Base-by-base conservation (phyloP, 2,329 filamentous ascomycete species). In the Ophiostoma quercus region DNA sequence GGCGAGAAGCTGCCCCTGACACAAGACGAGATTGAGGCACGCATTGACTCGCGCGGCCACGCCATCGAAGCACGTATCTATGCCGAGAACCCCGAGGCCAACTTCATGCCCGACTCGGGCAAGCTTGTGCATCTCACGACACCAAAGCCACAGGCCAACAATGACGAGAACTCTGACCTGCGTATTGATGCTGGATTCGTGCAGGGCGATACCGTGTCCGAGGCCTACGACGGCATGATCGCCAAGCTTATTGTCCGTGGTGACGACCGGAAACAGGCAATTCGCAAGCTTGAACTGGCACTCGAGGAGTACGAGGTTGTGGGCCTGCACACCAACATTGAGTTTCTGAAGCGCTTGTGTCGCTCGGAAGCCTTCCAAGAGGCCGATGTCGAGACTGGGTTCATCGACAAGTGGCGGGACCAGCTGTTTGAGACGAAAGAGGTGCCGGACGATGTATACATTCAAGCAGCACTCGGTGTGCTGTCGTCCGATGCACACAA, bases 211-310 rank as follows among this genome's bases (percentile, higher is more conserved):
- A 92, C 92, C 73, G 92, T 99, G 2, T 96, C 94, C 0, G 92
- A 94, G 71, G 92, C 95, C 69, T 99, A 99, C 79, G 95, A 99
- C 75, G 95, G 95, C 37, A 99, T 99, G 95, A 97, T 99, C 74
- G 92, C 95, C 63, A 99, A 99, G 81, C 86, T 99, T 68, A 99
- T 99, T 75, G 92, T 98, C 6, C 87, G 92, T 71, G 95, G 92
- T 0, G 85, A 87, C 19, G 90, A 90, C 70, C 86, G 95, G 71
- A 86, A 90, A 77, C 90, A 91, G 34, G 92, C 94, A 3, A 90
- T 99, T 67, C 88, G 91, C 71, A 96, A 92, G 78, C 84, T 99
- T 71, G 87, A 88, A 51, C 83, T 89, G 3, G 94, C 95, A 0
- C 82, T 99, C 12, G 90, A 92, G 73, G 86, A 92, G 66, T 99